Evolutionary conservation across 352 stramenopile genomes (phyloP).

Genomic region (Pythium phragmitis): DNA sequence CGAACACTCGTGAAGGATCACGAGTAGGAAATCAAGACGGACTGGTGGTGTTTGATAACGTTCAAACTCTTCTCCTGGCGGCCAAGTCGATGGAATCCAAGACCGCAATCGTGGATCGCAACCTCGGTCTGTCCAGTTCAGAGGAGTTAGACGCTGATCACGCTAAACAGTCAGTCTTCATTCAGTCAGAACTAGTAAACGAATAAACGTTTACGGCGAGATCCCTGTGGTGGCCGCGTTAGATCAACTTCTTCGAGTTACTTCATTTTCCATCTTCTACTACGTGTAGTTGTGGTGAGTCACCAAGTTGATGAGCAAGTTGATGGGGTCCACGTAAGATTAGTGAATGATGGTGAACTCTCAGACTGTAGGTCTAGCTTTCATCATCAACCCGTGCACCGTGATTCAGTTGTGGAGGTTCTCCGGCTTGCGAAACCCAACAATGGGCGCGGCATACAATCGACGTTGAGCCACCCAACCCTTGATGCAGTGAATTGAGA

Average conservation of each 20-base stretch:
- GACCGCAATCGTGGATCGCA: background rate
- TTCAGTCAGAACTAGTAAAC: background rate
- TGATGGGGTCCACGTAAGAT: conserved; percentile 6
- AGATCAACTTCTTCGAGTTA: too few species aligned
- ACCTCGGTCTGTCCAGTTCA: background rate
- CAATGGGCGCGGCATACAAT: background rate
- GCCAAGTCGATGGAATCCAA: background rate
- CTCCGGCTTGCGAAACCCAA: conserved; percentile 6
- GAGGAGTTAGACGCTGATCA: background rate
- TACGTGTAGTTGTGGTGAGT: too few species aligned
- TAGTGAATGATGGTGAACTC: background rate
- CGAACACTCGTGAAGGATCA: background rate
- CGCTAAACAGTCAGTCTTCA: background rate
- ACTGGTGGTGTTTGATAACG: background rate
- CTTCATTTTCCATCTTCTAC: too few species aligned
- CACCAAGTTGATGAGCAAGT: background rate
- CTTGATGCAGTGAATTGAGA: too few species aligned
- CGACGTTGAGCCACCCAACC: too few species aligned
- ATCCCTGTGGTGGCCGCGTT: conserved; percentile 9
- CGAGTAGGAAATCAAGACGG: background rate
- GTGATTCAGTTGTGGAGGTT: conserved; percentile 4
- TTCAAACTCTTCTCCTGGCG: background rate
- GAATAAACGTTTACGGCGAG: conserved; percentile 9
- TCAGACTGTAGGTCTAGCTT: conserved; percentile 1
- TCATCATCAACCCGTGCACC: background rate